A percentile compares a stretch with the other conserved stretches of the same genome.
Conservation (phyloP, 148 eudicot species). For the Pharnaceum exiguum region DNA sequence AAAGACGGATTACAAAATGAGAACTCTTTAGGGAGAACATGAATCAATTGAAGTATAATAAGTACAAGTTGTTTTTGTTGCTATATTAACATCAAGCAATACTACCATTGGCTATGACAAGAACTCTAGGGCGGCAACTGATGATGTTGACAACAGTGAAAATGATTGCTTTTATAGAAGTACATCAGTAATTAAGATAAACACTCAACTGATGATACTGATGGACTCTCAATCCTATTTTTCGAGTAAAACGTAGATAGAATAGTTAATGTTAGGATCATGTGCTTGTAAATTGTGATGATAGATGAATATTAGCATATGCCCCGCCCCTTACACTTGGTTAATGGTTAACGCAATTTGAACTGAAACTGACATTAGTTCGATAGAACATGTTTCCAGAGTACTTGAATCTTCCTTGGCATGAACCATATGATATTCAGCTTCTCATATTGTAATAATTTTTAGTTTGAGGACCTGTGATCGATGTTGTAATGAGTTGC, state of each 20-base stretch:
- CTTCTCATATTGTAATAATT: too few relatives aligned
- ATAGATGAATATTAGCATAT: background rate
- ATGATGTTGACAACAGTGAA: slow-evolving; percentile 20
- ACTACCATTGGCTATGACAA: background rate
- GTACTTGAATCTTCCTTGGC: too few relatives aligned
- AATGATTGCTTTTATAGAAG: slow-evolving; percentile 12
- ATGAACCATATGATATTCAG: too few relatives aligned
- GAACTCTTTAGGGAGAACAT: background rate
- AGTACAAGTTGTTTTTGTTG: slow-evolving; percentile 10
- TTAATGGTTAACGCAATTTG: too few relatives aligned
- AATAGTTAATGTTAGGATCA: slow-evolving; percentile 1
- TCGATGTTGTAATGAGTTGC: too few relatives aligned
- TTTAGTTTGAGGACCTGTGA: too few relatives aligned
- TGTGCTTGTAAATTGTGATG: slow-evolving; percentile 7
- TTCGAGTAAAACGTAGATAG: background rate
- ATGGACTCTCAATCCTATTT: slow-evolving; percentile 10
- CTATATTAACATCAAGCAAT: background rate
- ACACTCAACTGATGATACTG: background rate
- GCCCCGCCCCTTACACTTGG: too few relatives aligned
- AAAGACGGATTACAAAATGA: too few relatives aligned
- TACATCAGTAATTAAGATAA: slow-evolving; percentile 3
- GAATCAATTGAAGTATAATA: background rate
- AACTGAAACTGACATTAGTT: too few relatives aligned
- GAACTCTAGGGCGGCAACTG: slow-evolving; percentile 6
- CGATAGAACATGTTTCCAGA: too few relatives aligned